Evolutionary conservation across 768 basidiomycete species (phyloP).

Genomic region (Trametes cingulata): DNA sequence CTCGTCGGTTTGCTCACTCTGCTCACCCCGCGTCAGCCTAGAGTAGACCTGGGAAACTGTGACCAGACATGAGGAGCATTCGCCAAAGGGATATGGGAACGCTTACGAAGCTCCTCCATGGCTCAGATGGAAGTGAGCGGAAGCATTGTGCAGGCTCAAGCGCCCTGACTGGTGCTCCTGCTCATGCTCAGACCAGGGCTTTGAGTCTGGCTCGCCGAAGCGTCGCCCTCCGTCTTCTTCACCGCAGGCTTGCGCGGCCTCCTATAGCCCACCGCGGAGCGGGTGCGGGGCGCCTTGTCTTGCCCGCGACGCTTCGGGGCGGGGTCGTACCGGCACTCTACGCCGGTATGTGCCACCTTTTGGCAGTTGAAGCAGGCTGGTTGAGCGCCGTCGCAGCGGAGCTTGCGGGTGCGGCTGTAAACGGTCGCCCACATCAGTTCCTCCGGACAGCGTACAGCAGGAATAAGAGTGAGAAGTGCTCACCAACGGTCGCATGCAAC

Average conservation of each 20-base stretch:
- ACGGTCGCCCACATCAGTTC: slow-evolving; percentile 17
- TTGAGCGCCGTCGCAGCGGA: slow-evolving; percentile 20
- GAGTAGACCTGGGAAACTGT: too few species aligned
- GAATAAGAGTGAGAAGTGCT: not conserved
- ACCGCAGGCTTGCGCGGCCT: slow-evolving; percentile 28
- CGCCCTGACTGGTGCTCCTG: not conserved
- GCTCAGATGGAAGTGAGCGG: too few species aligned
- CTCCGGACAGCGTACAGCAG: not conserved
- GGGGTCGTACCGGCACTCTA: slow-evolving; percentile 9
- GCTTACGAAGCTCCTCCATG: too few species aligned
- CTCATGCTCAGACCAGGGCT: not conserved
- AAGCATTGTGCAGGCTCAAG: not conserved
- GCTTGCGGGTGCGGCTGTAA: slow-evolving; percentile 19
- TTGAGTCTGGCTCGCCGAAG: not conserved
- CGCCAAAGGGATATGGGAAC: too few species aligned
- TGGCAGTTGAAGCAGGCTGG: slow-evolving; percentile 17
- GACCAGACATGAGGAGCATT: too few species aligned
- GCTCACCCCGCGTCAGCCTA: too few species aligned
- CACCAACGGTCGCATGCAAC: slow-evolving; percentile 21
- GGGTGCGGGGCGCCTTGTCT: slow-evolving; percentile 19
- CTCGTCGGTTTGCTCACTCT: too few species aligned
- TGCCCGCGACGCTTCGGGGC: slow-evolving; percentile 18
- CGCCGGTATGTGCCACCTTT: slow-evolving; percentile 2
- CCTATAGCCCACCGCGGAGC: slow-evolving; percentile 26
- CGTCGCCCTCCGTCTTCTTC: not conserved